These are phyloP conservation scores for Anthracocystis walkeri DNA, from an alignment of 1,284 basidiomycete genomes.

Conservation along the genomic window DNA sequence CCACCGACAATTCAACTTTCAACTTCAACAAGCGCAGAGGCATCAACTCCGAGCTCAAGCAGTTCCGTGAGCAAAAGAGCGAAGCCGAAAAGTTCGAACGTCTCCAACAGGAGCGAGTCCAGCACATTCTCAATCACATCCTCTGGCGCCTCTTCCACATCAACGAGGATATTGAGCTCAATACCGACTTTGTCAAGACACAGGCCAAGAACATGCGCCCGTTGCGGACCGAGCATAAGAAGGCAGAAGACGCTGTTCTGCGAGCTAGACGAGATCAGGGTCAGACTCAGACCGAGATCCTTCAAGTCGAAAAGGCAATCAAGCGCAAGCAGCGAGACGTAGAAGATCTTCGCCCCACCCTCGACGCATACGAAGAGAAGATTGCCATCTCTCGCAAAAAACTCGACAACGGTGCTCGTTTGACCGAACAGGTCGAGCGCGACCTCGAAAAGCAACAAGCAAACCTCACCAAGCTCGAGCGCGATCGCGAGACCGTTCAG, in stretches of 20 bases:
- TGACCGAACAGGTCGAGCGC: slow-evolving; percentile 77
- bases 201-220: slow-evolving; percentile 75
- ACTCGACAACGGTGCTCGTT: slow-evolving; percentile 77
- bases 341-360: slow-evolving; percentile 55
- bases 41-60: slow-evolving; percentile 93
- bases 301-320: slow-evolving; percentile 49
- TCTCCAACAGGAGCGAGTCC: slow-evolving; percentile 80
- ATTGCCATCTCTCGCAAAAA: slow-evolving; percentile 87
- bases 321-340: slow-evolving; percentile 49
- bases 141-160: slow-evolving; percentile 93
- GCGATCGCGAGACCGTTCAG: slow-evolving; percentile 78
- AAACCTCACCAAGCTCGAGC: slow-evolving; percentile 76
- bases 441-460: slow-evolving; percentile 78
- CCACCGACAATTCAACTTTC: slow-evolving; percentile 91
- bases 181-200: slow-evolving; percentile 57
- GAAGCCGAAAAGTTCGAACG: slow-evolving; percentile 90
- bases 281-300: slow-evolving; percentile 52
- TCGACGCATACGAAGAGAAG: slow-evolving; percentile 79
- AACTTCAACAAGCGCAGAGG: slow-evolving; percentile 93
- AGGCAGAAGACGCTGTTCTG: slow-evolving; percentile 82
- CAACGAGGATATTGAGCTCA: slow-evolving; percentile 72
- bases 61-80: slow-evolving; percentile 95
- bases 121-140: slow-evolving; percentile 82
- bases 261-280: slow-evolving; percentile 48
- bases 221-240: slow-evolving; percentile 82